Base-by-base conservation (phyloP, 257 asterid genomes). In the Scutellaria baicalensis region DNA sequence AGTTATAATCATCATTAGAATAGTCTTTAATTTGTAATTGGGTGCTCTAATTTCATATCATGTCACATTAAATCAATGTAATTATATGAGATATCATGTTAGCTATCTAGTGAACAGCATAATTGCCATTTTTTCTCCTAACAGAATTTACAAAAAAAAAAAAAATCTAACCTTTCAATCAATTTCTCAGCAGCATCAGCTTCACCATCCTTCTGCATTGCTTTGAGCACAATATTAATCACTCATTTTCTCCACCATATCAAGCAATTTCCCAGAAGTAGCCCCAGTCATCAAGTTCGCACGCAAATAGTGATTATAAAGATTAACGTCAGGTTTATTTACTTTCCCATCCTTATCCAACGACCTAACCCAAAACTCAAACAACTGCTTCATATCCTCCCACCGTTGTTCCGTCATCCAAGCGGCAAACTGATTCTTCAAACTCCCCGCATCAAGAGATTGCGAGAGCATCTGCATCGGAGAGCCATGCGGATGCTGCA, bases 241-340 rank as follows among this genome's bases (percentile, higher is more conserved):
- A 5, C 78, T 95, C 95, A 88, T 84, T 58, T 76, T 78, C 40
- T 76, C 75, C 45, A 90, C 79, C 12, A 87, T 71, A 68, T 79
- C 95, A 60, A 91, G 79, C 83, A 94, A 74, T 64, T 82, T 86
- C 45, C 75, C 83, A 6, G 87, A 84, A 6, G 82, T 51, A 18
- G 86, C 85, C 12, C 89, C 90, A 13, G 21, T 51, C 99, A 94
- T 94, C 72, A 94, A 64, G 72, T 86, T 85, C 23, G 99, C 97
- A 17, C 97, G 84, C 76, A 94, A 50, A 59, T 89, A 94, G 61
- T 81, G 89, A 79, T 94, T 94, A 68, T 80, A 94, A 42, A 94
- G 72, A 59, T 81, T 70, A 12, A 82, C 97, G 73, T 94, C 93
- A 4, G 99, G 99, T 74, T 42, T 82, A 76, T 94, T 91, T 9